These are phyloP conservation scores for Chlorophyllum brunneum DNA, from an alignment of 768 basidiomycete species.

Conservation along the genomic window DNA sequence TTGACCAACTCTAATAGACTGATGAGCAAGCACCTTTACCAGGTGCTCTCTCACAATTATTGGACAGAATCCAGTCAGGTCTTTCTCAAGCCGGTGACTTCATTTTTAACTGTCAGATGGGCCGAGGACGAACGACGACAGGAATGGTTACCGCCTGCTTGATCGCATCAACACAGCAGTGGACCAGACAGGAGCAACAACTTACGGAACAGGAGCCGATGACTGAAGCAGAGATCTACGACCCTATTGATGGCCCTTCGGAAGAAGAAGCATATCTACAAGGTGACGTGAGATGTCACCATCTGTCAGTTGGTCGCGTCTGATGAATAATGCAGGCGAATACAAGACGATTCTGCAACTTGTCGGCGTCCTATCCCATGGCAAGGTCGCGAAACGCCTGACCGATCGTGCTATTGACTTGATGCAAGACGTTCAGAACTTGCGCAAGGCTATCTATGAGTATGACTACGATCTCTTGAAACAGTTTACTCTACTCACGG, in stretches of 20 bases:
- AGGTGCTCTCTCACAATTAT: conserved; percentile 72
- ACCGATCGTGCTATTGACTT: conserved; percentile 87
- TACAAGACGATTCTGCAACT: conserved; percentile 97
- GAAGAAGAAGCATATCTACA: conserved; percentile 89
- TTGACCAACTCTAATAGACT: conserved; percentile 48
- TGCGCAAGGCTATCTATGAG: conserved; percentile 94
- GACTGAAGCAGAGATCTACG: conserved; percentile 42
- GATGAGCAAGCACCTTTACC: conserved; percentile 97
- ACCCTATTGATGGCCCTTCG: conserved; percentile 75
- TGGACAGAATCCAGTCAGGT: conserved; percentile 65
- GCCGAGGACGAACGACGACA: conserved; percentile 86
- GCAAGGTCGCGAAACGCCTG: conserved; percentile 88
- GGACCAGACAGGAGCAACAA: conserved; percentile 34
- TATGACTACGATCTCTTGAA: conserved; percentile 34
- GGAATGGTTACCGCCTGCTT: conserved; percentile 92
- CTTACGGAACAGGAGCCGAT: conserved; percentile 38
- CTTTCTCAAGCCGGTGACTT: conserved; percentile 67
- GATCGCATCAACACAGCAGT: conserved; percentile 69
- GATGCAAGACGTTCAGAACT: conserved; percentile 96
- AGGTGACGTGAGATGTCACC: conserved; percentile 40
- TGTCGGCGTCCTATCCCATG: conserved; percentile 86
- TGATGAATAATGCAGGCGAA: conserved; percentile 56
- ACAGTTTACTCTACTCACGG: conserved; percentile 1
- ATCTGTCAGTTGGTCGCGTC: not conserved
- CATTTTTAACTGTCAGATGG: conserved; percentile 98